Conservation (phyloP, 2,329 filamentous ascomycete species). For the Epichloe hybrida region DNA sequence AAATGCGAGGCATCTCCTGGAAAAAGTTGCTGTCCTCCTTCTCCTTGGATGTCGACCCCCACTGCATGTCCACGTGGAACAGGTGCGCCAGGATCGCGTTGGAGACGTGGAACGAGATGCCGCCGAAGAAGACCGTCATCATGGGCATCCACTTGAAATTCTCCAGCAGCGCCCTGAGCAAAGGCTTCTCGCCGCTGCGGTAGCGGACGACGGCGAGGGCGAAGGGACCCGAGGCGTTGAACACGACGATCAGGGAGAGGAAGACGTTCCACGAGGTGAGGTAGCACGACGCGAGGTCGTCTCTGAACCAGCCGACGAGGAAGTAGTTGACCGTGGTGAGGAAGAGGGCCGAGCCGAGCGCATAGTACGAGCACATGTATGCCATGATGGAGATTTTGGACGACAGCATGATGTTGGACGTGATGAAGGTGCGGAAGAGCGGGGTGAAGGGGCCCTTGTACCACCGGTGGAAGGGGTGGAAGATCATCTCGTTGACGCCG, state of each 20-base stretch:
- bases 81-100: constrained; percentile 29
- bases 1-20: constrained; percentile 39
- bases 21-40: constrained; percentile 42
- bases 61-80: constrained; percentile 30
- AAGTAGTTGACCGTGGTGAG: constrained; percentile 59
- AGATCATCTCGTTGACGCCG: constrained; percentile 57
- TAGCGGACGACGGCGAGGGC: constrained; percentile 50
- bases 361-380: constrained; percentile 61
- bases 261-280: constrained; percentile 53
- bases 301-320: constrained; percentile 57
- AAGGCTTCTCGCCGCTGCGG: constrained; percentile 38
- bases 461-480: constrained; percentile 54
- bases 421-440: constrained; percentile 47
- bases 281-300: constrained; percentile 53
- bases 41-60: constrained; percentile 46
- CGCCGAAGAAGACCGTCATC: constrained; percentile 31
- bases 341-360: constrained; percentile 53
- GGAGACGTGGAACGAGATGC: constrained; percentile 28
- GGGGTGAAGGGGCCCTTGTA: constrained; percentile 50
- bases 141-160: constrained; percentile 52
- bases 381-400: constrained; percentile 60
- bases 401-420: constrained; percentile 46
- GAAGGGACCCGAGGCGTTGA: constrained; percentile 47
- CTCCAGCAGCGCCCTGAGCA: constrained; percentile 25
- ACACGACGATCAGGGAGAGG: constrained; percentile 50